Base-by-base conservation (phyloP, 1,139 yeast genomes). In the Magnusiomyces ingens region DNA sequence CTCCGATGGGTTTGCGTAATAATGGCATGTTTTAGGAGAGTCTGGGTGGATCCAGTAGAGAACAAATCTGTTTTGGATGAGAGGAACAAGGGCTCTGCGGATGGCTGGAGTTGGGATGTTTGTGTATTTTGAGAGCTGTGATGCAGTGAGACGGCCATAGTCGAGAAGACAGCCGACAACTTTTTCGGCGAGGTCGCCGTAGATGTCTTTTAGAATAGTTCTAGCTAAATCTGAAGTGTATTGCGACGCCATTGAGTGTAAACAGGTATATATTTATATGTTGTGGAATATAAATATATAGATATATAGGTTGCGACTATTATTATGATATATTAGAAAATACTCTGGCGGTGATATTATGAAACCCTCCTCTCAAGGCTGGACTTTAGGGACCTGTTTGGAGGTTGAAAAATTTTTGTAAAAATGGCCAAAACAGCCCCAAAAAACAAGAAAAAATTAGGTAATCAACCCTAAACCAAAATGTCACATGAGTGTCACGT, bases 1-100 rank as follows among this genome's bases (percentile, higher is more conserved):
- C 5, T 95, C 95, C 29, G 73, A 76, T 58, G 82, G 84, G 62
- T 84, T 78, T 58, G 83, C 79, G 41, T 75, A 75, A 66, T 89
- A 90, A 60, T 72, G 79, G 0, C 78, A 75, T 6, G 67, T 66
- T 17, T 69, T 67, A 15, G 70, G 64, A 5, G 68, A 63, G 13
- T 69, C 60, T 0, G 70, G 67, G 22, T 76, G 78, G 15, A 59
- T 56, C 75, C 75, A 72, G 60, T 64, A 70, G 18, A 67, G 61
- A 38, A 71, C 74, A 55, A 72, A 70, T 46, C 75, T 64, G 59
- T 70, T 69, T 59, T 73, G 75, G 32, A 74, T 61, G 42, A 74
- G 59, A 10, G 72, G 67, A 10, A 71, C 74, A 11, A 74, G 64
- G 1, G 72, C 65, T 18, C 73, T 64, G 40, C 66, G 62, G 35